Evolutionary conservation across 169 alveolate genomes (phyloP).

Genomic region (Eimeria brunetti): DNA sequence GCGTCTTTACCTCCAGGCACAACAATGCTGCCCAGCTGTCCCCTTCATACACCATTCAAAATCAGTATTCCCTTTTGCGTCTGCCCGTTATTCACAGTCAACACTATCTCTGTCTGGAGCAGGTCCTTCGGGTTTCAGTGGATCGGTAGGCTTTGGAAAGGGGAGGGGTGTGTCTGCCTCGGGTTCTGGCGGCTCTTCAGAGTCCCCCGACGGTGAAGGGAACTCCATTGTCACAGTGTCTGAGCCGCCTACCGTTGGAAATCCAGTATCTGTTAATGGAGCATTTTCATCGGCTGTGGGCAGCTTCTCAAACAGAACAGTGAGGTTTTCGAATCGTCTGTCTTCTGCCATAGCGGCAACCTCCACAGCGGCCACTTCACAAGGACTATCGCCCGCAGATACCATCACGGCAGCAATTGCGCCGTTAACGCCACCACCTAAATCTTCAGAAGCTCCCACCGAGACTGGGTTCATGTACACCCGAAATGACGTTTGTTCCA

Average conservation of each 20-base stretch:
- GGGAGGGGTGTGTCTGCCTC: not conserved
- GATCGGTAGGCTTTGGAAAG: conserved; percentile 18
- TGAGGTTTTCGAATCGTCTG: conserved; percentile 32
- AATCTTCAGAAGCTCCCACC: not conserved
- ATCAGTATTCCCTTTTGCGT: not conserved
- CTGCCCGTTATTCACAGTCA: no score
- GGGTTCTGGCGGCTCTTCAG: conserved; percentile 57
- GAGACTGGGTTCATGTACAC: conserved; percentile 42
- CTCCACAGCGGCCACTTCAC: conserved; percentile 1
- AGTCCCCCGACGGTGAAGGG: conserved; percentile 15
- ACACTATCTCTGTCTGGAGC: no score
- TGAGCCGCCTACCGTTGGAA: conserved; percentile 13
- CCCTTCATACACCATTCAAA: not conserved
- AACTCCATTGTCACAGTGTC: not conserved
- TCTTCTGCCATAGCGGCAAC: not conserved
- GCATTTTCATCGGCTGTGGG: conserved; percentile 64
- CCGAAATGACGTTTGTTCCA: conserved; percentile 63
- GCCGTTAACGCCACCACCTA: conserved; percentile 42
- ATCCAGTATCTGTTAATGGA: conserved; percentile 32
- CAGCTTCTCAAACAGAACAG: conserved; percentile 9
- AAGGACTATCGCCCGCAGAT: conserved; percentile 6
- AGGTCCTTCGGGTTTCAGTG: not conserved
- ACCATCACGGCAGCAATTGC: conserved; percentile 53
- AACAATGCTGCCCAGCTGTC: not conserved
- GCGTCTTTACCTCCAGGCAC: not conserved